Conservation (phyloP, 2,329 filamentous ascomycete genomes). For the Hymenoscyphus fructigenus region DNA sequence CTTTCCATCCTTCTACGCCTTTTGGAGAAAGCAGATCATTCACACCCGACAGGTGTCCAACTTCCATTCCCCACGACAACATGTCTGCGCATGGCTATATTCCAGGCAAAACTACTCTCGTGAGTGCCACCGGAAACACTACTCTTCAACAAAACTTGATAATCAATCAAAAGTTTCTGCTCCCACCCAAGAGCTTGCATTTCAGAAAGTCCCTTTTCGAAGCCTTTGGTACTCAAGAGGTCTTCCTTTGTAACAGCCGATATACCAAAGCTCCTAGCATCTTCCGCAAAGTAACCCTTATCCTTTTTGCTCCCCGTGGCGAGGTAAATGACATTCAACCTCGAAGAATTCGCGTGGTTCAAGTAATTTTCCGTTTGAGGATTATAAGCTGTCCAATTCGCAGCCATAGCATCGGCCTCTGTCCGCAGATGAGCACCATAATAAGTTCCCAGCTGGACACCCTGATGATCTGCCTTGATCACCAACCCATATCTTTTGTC, state of each 20-base stretch:
- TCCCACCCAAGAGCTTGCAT: slow-evolving; percentile 44
- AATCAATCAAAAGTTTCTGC: slow-evolving; percentile 49
- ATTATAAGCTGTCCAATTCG: slow-evolving; percentile 38
- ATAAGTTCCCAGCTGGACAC: slow-evolving; percentile 34
- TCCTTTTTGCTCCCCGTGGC: slow-evolving; percentile 41
- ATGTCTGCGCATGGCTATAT: slow-evolving; percentile 44
- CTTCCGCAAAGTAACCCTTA: slow-evolving; percentile 38
- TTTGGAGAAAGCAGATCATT: not conserved
- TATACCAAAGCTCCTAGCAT: slow-evolving; percentile 37
- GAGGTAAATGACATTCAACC: slow-evolving; percentile 41
- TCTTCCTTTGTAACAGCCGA: slow-evolving; percentile 44
- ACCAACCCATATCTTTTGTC: slow-evolving; percentile 29
- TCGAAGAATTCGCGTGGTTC: slow-evolving; percentile 31
- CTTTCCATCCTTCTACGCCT: not conserved
- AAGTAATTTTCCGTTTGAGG: slow-evolving; percentile 39
- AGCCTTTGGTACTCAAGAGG: slow-evolving; percentile 36
- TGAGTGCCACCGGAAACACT: slow-evolving; percentile 43
- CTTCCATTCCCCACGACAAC: slow-evolving; percentile 16
- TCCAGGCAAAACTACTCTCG: slow-evolving; percentile 47
- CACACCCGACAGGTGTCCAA: slow-evolving; percentile 15
- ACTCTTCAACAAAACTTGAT: slow-evolving; percentile 45
- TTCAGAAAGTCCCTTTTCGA: slow-evolving; percentile 30
- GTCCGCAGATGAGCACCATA: slow-evolving; percentile 42
- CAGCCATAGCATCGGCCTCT: slow-evolving; percentile 37
- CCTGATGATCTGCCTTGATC: slow-evolving; percentile 31